phyloP scores from a whole-genome alignment of 2,329 filamentous ascomycete species.

The Elsinoe perseae region DNA sequence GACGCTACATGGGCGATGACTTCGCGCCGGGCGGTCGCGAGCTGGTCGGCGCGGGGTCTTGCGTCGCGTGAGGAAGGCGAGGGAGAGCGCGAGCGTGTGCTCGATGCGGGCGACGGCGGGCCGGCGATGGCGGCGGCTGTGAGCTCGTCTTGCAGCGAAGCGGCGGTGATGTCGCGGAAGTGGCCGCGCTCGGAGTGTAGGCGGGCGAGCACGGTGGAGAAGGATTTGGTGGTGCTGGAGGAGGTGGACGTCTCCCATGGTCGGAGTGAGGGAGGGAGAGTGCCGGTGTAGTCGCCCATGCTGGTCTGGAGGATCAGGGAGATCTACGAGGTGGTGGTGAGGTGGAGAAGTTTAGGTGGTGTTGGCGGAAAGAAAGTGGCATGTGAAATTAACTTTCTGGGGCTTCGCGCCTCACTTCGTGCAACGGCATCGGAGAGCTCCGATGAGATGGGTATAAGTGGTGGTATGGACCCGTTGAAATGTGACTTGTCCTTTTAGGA shows the following conservation, averaged over 20 bases:
- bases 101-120: conserved; percentile 32
- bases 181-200: conserved; percentile 72
- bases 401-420: conserved; percentile 6
- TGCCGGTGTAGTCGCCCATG: conserved; percentile 16
- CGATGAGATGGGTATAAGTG: not conserved
- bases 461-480: not conserved
- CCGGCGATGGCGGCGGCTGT: conserved; percentile 37
- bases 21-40: conserved; percentile 34
- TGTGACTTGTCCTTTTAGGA: not conserved
- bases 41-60: conserved; percentile 33
- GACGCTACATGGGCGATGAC: conserved; percentile 38
- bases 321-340: not conserved
- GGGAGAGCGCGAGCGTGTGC: conserved; percentile 41
- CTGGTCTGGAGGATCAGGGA: no score
- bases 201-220: conserved; percentile 70
- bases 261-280: conserved; percentile 38
- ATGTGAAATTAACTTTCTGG: conserved; percentile 15
- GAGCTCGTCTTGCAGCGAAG: conserved; percentile 63
- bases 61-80: conserved; percentile 1
- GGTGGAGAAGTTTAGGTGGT: not conserved
- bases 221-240: conserved; percentile 49
- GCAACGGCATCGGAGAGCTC: conserved; percentile 7
- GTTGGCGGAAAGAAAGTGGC: not conserved
- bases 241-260: conserved; percentile 49
- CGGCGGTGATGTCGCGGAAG: conserved; percentile 72